Percentiles rank a stretch among this genome's conserved stretches.
Evolutionary conservation across 495 filamentous ascomycete species (phyloP).

Genomic region (Neurospora tetrasperma): DNA sequence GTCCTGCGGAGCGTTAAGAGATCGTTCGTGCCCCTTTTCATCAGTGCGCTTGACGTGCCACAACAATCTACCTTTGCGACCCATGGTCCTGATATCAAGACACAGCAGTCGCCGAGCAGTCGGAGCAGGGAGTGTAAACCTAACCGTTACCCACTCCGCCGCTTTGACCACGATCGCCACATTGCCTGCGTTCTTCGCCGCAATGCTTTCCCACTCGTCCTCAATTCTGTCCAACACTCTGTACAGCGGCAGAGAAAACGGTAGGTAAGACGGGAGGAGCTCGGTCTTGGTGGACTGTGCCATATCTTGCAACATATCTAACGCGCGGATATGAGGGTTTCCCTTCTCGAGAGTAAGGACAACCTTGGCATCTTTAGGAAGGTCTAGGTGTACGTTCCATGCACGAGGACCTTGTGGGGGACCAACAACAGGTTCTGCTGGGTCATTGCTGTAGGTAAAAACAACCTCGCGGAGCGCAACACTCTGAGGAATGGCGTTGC

Average conservation of each 20-base stretch:
- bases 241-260: slow-evolving; percentile 57
- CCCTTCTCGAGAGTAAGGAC: slow-evolving; percentile 45
- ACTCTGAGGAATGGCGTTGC: slow-evolving; percentile 40
- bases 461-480: slow-evolving; percentile 51
- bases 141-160: slow-evolving; percentile 40
- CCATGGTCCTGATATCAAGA: slow-evolving; percentile 28
- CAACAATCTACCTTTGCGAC: slow-evolving; percentile 22
- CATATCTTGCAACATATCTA: slow-evolving; percentile 49
- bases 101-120: slow-evolving; percentile 18
- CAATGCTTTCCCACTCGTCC: slow-evolving; percentile 24
- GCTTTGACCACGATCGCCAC: slow-evolving; percentile 32
- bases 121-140: slow-evolving; percentile 27
- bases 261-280: slow-evolving; percentile 29
- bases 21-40: not conserved
- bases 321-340: slow-evolving; percentile 70
- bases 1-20: slow-evolving; percentile 18
- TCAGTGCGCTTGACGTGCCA: slow-evolving; percentile 32
- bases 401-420: slow-evolving; percentile 2
- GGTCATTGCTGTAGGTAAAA: slow-evolving; percentile 46
- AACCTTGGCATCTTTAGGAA: slow-evolving; percentile 24
- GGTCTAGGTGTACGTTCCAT: slow-evolving; percentile 32
- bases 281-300: slow-evolving; percentile 43
- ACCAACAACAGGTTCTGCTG: not conserved
- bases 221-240: slow-evolving; percentile 51
- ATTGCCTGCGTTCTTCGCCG: slow-evolving; percentile 24